A percentile compares a stretch with the other conserved stretches of the same genome.
phyloP scores from a whole-genome alignment of 1,284 basidiomycete genomes.

The Fomitiporia mediterranea region DNA sequence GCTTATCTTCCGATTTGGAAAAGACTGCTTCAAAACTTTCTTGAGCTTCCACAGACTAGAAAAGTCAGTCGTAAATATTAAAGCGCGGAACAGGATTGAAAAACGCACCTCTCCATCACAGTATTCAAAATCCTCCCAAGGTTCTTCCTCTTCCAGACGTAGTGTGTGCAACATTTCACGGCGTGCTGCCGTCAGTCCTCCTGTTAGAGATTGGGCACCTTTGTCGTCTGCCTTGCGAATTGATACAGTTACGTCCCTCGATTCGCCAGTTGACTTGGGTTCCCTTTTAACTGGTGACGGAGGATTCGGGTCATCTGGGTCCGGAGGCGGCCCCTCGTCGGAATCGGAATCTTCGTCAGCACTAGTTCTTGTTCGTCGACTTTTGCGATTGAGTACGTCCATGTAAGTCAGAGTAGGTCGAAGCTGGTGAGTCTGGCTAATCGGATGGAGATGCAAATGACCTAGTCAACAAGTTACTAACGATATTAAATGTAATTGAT shows the following conservation, averaged over 20 bases:
- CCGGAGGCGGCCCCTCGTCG: slow-evolving; percentile 72
- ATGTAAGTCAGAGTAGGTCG: slow-evolving; percentile 75
- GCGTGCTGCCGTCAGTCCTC: slow-evolving; percentile 47
- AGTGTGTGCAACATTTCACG: slow-evolving; percentile 67
- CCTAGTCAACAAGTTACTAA: slow-evolving; percentile 39
- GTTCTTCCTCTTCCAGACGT: slow-evolving; percentile 67
- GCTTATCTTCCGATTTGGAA: slow-evolving; percentile 47
- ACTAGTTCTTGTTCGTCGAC: slow-evolving; percentile 40
- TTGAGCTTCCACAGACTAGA: slow-evolving; percentile 52
- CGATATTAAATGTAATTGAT: neutral
- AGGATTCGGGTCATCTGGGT: slow-evolving; percentile 64
- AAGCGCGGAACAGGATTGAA: neutral
- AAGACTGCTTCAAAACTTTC: slow-evolving; percentile 56
- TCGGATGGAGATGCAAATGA: slow-evolving; percentile 70
- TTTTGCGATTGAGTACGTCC: slow-evolving; percentile 62
- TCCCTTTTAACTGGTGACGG: slow-evolving; percentile 52
- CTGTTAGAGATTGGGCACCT: slow-evolving; percentile 38
- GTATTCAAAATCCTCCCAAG: slow-evolving; percentile 60
- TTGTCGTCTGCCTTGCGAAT: slow-evolving; percentile 66
- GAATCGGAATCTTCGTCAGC: slow-evolving; percentile 64
- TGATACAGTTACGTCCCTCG: slow-evolving; percentile 71
- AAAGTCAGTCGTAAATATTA: slow-evolving; percentile 18
- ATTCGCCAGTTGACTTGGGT: slow-evolving; percentile 45
- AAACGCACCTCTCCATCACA: slow-evolving; percentile 55
- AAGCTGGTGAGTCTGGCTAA: slow-evolving; percentile 71